Evolutionary conservation across 805 yeast species (phyloP).

Genomic region (Lachancea lanzarotensis): DNA sequence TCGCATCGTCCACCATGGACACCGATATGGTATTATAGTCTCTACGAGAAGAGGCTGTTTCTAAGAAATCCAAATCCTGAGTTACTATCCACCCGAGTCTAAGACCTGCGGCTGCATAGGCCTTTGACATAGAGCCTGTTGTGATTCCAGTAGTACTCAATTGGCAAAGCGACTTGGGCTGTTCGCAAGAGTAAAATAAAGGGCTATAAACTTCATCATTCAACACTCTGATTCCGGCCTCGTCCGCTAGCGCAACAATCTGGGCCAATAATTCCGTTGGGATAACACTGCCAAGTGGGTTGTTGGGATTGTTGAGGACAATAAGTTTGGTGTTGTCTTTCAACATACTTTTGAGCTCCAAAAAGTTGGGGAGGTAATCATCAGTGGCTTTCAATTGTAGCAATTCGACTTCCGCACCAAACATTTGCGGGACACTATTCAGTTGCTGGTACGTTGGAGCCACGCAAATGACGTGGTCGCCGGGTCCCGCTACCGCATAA

Average conservation of each 20-base stretch:
- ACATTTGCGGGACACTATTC: constrained; percentile 40
- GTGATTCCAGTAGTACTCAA: constrained; percentile 40
- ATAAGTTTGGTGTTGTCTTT: constrained; percentile 38
- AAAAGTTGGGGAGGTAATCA: constrained; percentile 35
- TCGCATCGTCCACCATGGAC: constrained; percentile 40
- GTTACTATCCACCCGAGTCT: constrained; percentile 48
- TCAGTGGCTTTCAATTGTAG: constrained; percentile 33
- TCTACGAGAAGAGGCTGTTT: constrained; percentile 35
- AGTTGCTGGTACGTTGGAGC: constrained; percentile 48
- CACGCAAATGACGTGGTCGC: constrained; percentile 43
- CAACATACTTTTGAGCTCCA: constrained; percentile 29
- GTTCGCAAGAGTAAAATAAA: constrained; percentile 36
- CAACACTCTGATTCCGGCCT: constrained; percentile 33
- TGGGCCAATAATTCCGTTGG: constrained; percentile 29
- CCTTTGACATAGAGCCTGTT: constrained; percentile 49
- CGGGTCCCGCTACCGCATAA: constrained; percentile 39
- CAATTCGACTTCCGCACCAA: constrained; percentile 38
- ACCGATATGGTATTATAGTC: constrained; percentile 49
- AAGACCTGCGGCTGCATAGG: constrained; percentile 47
- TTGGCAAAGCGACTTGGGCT: constrained; percentile 38
- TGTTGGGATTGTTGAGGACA: constrained; percentile 45
- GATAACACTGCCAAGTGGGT: constrained; percentile 38
- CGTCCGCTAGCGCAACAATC: constrained; percentile 36
- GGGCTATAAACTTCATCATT: constrained; percentile 54
- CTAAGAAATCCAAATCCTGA: constrained; percentile 28